Evolutionary conservation across 768 basidiomycete species (phyloP), one percentile per base, ranked within the genome.

Genomic region (Phanerodontia chrysosporium): DNA sequence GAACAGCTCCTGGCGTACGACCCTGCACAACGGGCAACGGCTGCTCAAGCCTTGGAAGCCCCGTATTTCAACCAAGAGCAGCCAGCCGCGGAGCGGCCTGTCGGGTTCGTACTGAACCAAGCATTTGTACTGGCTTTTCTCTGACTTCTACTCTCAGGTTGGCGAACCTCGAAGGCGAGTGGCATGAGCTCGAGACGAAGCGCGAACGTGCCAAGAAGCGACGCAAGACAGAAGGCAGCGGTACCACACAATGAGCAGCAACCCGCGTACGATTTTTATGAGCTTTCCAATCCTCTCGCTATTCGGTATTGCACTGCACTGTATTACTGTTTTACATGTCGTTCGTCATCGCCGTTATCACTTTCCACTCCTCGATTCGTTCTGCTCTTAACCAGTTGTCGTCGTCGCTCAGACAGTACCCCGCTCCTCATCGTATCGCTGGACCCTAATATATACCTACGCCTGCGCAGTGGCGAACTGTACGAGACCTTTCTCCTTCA

Each of bases 131-230:
- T 22, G 1, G 18, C 18, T 49, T 35, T 30, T 18, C 29, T 21
- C 51, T 56, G 21, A 58, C 10, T 25, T 22, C 3, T 21, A 48
- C 4, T 14, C 29, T 9, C 42, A 95, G 95, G 54, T 74, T 98
- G 58, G 82, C 88, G 13, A 81, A 81, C 13, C 74, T 97, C 44
- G 85, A 92, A 69, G 96, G 97, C 46, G 97, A 98, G 71, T 98
- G 95, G 92, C 97, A 99, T 73, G 97, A 99, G 72, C 80, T 95
- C 62, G 95, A 98, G 72, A 91, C 92, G 13, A 99, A 98, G 73
- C 81, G 87, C 58, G 94, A 98, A 75, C 82, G 92, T 42, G 87
- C 89, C 58, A 90, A 85, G 75, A 89, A 89, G 73, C 80, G 84
- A 70, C 82, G 82, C 75, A 88, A 82, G 79, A 78, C 79, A 62